Conservation (phyloP, 441 rosid species). For the Mallotus repandus region DNA sequence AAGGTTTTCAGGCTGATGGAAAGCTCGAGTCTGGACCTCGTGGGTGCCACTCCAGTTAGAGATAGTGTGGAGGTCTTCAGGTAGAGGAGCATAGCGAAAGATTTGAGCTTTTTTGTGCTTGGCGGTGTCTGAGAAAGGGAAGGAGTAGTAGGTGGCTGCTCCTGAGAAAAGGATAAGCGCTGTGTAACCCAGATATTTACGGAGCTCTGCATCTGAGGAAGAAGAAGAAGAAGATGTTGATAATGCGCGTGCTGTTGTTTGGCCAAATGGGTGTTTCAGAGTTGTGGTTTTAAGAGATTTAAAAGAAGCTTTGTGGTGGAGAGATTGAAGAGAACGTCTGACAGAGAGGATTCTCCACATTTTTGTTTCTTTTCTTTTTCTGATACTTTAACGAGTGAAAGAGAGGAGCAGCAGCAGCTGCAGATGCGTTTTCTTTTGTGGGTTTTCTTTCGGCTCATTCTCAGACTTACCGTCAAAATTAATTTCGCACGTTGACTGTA, state of each 20-base stretch:
- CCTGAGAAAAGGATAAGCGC: constrained; percentile 76
- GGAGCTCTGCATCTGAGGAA: constrained; percentile 63
- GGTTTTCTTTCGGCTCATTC: too few species aligned
- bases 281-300: constrained; percentile 7
- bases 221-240: constrained; percentile 37
- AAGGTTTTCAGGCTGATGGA: constrained; percentile 80
- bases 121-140: constrained; percentile 75
- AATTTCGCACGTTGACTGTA: too few species aligned
- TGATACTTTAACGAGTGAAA: constrained; percentile 27
- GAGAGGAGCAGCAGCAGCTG: neutral
- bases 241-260: constrained; percentile 30
- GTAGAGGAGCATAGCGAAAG: constrained; percentile 90
- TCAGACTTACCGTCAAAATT: too few species aligned
- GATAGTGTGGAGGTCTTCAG: constrained; percentile 90
- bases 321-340: constrained; percentile 27
- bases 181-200: constrained; percentile 78
- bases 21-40: constrained; percentile 89
- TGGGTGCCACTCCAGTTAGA: constrained; percentile 99
- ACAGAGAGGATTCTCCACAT: constrained; percentile 24
- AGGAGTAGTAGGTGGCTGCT: constrained; percentile 85
- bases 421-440: neutral
- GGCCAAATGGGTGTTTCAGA: constrained; percentile 19
- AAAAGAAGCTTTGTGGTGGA: constrained; percentile 23
- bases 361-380: neutral
- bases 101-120: constrained; percentile 90